A percentile compares a stretch with the other conserved stretches of the same genome.
Evolutionary conservation across 2,329 filamentous ascomycete species (phyloP).

Genomic region (Blastomyces parvus): DNA sequence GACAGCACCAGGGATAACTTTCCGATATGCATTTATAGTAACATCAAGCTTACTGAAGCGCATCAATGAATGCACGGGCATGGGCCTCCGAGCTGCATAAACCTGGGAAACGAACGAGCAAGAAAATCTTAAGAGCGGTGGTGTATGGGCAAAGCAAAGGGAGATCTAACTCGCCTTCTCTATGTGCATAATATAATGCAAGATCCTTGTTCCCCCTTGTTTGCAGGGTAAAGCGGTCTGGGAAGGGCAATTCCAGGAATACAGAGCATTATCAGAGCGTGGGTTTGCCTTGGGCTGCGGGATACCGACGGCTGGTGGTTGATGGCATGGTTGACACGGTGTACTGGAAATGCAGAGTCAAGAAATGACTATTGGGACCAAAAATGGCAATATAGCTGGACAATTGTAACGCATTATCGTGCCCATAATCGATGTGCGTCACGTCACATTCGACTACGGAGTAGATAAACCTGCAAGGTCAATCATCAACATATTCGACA

Average conservation of each 20-base stretch:
- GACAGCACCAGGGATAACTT: background rate
- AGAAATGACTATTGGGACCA: background rate
- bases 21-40: background rate
- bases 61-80: background rate
- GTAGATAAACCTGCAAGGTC: background rate
- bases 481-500: background rate
- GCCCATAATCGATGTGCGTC: background rate
- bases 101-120: background rate
- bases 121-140: background rate
- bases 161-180: background rate
- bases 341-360: background rate
- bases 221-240: background rate
- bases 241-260: background rate
- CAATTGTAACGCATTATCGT: background rate
- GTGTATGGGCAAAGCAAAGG: background rate
- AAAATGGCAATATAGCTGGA: background rate
- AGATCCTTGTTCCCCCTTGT: background rate
- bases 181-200: background rate
- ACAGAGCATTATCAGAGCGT: background rate
- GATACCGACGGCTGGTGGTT: background rate
- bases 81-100: background rate
- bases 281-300: background rate
- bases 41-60: background rate
- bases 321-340: background rate
- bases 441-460: background rate